These are phyloP conservation scores for Aspergillus pseudoterreus DNA, from an alignment of 2,329 filamentous ascomycete species.

Conservation along the genomic window DNA sequence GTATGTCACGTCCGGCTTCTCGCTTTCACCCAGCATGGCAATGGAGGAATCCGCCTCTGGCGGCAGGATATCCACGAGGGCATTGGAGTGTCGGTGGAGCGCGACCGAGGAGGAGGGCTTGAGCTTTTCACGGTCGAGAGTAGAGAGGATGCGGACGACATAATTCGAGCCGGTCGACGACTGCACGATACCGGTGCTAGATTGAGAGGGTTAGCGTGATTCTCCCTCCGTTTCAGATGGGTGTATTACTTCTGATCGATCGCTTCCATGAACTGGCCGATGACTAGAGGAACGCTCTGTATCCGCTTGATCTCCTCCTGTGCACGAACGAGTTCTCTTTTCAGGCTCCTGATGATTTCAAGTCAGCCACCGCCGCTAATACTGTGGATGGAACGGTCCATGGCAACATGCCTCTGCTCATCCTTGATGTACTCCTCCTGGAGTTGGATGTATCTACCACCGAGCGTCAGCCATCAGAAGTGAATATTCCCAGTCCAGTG, in stretches of 20 bases:
- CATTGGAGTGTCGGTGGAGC: constrained; percentile 96
- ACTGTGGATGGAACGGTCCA: constrained; percentile 1
- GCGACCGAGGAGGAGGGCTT: constrained; percentile 98
- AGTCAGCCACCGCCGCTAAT: constrained; percentile 1
- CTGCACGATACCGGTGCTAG: constrained; percentile 93
- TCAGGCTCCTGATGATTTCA: constrained; percentile 66
- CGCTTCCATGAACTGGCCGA: constrained; percentile 99
- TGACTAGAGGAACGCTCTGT: constrained; percentile 95
- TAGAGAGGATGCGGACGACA: constrained; percentile 95
- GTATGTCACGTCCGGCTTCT: constrained; percentile 98
- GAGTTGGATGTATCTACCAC: constrained; percentile 78
- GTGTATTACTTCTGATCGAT: constrained; percentile 90
- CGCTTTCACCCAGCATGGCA: constrained; percentile 91
- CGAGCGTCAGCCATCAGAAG: constrained; percentile 15
- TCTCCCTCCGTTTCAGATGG: background rate
- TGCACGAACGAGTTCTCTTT: constrained; percentile 92
- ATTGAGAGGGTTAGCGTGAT: constrained; percentile 8
- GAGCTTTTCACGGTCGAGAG: constrained; percentile 93
- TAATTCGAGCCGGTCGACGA: constrained; percentile 98
- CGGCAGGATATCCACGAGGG: constrained; percentile 96
- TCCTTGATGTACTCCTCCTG: constrained; percentile 99
- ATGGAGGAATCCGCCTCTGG: constrained; percentile 98
- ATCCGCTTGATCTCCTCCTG: constrained; percentile 99
- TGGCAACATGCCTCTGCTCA: constrained; percentile 72
- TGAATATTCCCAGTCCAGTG: background rate